Conservation (phyloP, 805 yeast species). For the Ogataea wickerhamii region DNA sequence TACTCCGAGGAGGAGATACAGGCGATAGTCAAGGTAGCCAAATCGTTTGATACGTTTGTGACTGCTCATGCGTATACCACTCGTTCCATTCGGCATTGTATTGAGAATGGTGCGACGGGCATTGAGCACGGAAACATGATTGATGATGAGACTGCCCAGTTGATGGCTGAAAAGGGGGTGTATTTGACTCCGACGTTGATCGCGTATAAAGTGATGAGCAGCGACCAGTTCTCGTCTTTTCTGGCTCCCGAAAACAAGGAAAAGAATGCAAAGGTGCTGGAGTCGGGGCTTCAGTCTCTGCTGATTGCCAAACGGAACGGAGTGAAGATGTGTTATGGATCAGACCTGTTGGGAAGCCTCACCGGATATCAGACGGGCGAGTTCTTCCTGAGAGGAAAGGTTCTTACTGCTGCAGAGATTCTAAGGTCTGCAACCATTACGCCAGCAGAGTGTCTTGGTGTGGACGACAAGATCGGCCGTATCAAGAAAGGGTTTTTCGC, state of each 20-base stretch:
- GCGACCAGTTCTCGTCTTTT: constrained; percentile 24
- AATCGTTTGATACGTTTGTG: constrained; percentile 26
- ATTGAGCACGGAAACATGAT: constrained; percentile 31
- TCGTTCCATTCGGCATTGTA: constrained; percentile 22
- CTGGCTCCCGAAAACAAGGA: constrained; percentile 16
- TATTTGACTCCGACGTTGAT: constrained; percentile 29
- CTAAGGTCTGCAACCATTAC: constrained; percentile 28
- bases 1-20: constrained; percentile 27
- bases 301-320: constrained; percentile 22
- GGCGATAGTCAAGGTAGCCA: constrained; percentile 27
- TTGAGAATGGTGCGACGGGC: constrained; percentile 27
- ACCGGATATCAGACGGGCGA: constrained; percentile 28
- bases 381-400: constrained; percentile 25
- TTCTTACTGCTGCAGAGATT: constrained; percentile 24
- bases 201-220: constrained; percentile 29
- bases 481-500: constrained; percentile 26
- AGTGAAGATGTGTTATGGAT: constrained; percentile 27
- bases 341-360: constrained; percentile 27
- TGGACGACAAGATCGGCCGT: constrained; percentile 24
- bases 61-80: constrained; percentile 31
- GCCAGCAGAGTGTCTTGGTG: constrained; percentile 24
- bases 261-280: constrained; percentile 23
- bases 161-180: constrained; percentile 24
- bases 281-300: constrained; percentile 21
- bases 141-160: constrained; percentile 26